Evolutionary conservation across 2,329 filamentous ascomycete species (phyloP), one percentile per base, ranked within the genome.

Genomic region (Epichloe coenophiala): DNA sequence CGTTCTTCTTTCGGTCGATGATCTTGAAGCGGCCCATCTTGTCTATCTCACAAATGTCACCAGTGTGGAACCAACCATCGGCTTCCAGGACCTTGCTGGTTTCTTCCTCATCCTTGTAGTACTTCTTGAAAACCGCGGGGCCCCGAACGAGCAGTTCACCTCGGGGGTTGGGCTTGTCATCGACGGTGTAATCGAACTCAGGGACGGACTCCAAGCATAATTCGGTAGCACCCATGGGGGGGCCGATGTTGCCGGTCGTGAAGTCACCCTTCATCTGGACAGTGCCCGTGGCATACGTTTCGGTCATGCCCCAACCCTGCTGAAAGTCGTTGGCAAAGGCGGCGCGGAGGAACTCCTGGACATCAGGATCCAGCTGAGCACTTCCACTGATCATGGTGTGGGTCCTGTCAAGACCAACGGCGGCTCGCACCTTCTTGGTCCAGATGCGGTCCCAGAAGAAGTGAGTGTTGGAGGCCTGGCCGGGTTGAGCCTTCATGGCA

Each of bases 1-100:
- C 88, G 69, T 97, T 97, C 84, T 98, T 98, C 71, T 89, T 84
- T 60, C 93, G 89, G 68, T 98, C 93, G 60, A 98, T 84, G 68
- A 98, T 95, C 68, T 80, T 83, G 74, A 97, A 84, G 54, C 90
- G 87, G 55, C 93, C 93, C 62, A 86, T 68, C 58, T 82, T 81
- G 67, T 98, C 93, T 23, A 98, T 75, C 56, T 83, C 79, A 62
- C 82, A 88, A 57, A 98, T 91, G 61, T 98, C 93, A 50, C 93
- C 93, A 0, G 89, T 96, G 65, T 86, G 86, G 78, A 98, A 97
- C 93, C 93, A 98, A 54, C 93, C 93, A 57, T 96, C 89, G 35
- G 83, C 73, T 8, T 91, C 88, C 44, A 97, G 74, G 0, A 83
- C 75, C 69, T 93, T 93, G 52, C 73, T 70, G 1, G 91, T 97